These are phyloP conservation scores for Aspergillus sp. DNA, from an alignment of 2,329 filamentous ascomycete species.

Conservation along the genomic window DNA sequence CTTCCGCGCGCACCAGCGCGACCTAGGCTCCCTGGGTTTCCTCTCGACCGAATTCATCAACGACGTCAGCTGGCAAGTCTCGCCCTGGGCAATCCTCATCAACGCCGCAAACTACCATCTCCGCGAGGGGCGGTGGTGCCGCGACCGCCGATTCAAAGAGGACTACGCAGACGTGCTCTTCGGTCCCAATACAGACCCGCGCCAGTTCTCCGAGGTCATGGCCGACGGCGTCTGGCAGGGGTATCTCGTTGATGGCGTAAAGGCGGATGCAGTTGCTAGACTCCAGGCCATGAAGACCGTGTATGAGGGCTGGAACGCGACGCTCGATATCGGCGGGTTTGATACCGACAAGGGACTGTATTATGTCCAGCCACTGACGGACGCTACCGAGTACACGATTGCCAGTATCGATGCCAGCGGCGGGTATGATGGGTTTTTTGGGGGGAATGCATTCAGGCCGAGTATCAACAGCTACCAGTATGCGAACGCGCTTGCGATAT, in stretches of 20 bases:
- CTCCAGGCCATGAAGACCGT: constrained; percentile 25
- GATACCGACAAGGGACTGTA: constrained; percentile 43
- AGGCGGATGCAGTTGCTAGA: constrained; percentile 29
- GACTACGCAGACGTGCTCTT: constrained; percentile 47
- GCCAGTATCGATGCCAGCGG: constrained; percentile 43
- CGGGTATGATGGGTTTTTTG: constrained; percentile 39
- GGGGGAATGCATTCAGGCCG: constrained; percentile 44
- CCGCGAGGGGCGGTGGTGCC: constrained; percentile 46
- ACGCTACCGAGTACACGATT: constrained; percentile 49
- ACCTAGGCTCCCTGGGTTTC: constrained; percentile 43
- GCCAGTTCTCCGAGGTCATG: constrained; percentile 48
- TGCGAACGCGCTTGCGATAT: constrained; percentile 45
- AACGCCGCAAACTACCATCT: constrained; percentile 48
- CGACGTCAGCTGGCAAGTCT: constrained; percentile 43
- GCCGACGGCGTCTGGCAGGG: constrained; percentile 39
- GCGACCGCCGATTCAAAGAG: constrained; percentile 45
- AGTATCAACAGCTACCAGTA: constrained; percentile 49
- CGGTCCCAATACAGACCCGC: constrained; percentile 38
- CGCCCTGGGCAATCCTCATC: constrained; percentile 45
- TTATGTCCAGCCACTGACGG: constrained; percentile 44
- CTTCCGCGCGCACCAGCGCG: constrained; percentile 46
- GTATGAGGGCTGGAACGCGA: constrained; percentile 30
- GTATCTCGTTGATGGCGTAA: constrained; percentile 45
- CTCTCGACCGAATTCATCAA: constrained; percentile 49
- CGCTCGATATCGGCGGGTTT: constrained; percentile 40